Percentiles rank a stretch among this genome's conserved stretches.
These are phyloP conservation scores for Polytrichum commune DNA, from an alignment of 225 moss, liverwort and hornwort genomes.

Conservation along the genomic window DNA sequence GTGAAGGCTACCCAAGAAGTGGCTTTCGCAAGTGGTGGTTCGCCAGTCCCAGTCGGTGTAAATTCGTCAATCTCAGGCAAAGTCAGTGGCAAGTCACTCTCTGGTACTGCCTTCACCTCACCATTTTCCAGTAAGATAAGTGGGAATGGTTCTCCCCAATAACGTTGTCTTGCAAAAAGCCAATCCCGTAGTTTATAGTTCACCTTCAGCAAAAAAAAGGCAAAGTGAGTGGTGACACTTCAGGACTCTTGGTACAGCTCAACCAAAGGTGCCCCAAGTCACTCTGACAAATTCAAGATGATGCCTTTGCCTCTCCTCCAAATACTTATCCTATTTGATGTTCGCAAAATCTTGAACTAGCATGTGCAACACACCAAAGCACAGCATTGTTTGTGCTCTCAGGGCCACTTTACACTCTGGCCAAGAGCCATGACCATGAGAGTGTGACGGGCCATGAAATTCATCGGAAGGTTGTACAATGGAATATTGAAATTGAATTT, in stretches of 20 bases:
- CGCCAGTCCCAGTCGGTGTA: constrained; percentile 88
- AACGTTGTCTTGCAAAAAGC: constrained; percentile 94
- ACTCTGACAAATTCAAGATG: too few species aligned
- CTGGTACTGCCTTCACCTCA: constrained; percentile 66
- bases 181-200: constrained; percentile 97
- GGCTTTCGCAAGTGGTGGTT: constrained; percentile 93
- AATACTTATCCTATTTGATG: too few species aligned
- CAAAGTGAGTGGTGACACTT: too few species aligned
- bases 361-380: too few species aligned
- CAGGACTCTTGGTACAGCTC: too few species aligned
- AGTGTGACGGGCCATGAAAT: neutral
- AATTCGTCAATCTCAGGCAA: constrained; percentile 95
- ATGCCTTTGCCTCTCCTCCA: too few species aligned
- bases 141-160: constrained; percentile 98
- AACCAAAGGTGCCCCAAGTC: too few species aligned
- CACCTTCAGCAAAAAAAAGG: constrained; percentile 36
- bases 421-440: too few species aligned
- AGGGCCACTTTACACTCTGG: too few species aligned
- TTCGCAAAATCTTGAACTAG: too few species aligned
- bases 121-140: constrained; percentile 68
- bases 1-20: constrained; percentile 60
- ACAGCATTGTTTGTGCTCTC: too few species aligned
- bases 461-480: neutral
- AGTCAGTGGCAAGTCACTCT: constrained; percentile 71
- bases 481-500: too few species aligned